These are phyloP conservation scores for Botrytis aclada DNA, from an alignment of 2,329 filamentous ascomycete species.

Conservation along the genomic window DNA sequence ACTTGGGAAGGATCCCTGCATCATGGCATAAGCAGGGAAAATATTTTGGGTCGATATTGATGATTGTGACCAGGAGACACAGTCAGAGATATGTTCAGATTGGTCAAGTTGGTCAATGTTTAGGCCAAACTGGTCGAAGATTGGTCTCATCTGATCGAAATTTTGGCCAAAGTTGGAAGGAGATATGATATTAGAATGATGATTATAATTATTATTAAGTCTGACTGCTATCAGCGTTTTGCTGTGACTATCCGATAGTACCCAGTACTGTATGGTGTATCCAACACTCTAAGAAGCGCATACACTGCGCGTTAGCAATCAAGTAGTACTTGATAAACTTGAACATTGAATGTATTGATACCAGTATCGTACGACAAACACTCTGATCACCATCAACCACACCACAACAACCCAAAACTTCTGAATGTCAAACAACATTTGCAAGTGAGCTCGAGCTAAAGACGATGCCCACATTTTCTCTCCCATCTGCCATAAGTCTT, in stretches of 20 bases:
- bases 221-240: conserved; percentile 10
- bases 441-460: conserved; percentile 6
- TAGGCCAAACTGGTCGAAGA: not conserved
- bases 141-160: not conserved
- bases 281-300: not conserved
- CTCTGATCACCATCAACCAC: not conserved
- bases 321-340: not conserved
- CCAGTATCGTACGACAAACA: conserved; percentile 2
- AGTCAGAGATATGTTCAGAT: not conserved
- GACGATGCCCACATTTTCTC: not conserved
- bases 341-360: not conserved
- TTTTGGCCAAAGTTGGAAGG: not conserved
- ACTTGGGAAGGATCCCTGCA: not conserved
- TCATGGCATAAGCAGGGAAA: conserved; percentile 7
- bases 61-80: not conserved
- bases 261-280: not conserved
- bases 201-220: conserved; percentile 18
- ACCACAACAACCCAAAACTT: not conserved
- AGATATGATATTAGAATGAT: not conserved
- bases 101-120: not conserved
- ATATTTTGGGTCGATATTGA: not conserved
- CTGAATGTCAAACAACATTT: conserved; percentile 4
- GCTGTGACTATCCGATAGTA: conserved; percentile 2
- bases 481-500: not conserved
- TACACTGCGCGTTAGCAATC: not conserved